phyloP scores from a whole-genome alignment of 768 basidiomycete species.

The Leccinellum rugosiceps region DNA sequence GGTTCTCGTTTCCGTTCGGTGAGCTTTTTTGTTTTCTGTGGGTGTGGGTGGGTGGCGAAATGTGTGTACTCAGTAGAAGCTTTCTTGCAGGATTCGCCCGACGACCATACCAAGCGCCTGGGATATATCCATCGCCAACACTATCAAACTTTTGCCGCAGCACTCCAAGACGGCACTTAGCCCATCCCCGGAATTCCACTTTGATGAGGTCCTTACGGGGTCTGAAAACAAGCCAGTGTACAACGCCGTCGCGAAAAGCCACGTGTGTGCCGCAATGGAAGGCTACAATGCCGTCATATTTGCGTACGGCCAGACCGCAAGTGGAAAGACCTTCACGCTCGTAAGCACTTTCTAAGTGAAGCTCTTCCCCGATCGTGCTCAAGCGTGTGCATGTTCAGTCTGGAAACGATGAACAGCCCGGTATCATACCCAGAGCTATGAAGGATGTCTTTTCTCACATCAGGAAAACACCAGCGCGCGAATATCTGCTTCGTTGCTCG shows the following conservation, averaged over 20 bases:
- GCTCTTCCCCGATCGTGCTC: slow-evolving; percentile 34
- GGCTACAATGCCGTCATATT: slow-evolving; percentile 97
- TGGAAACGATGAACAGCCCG: slow-evolving; percentile 81
- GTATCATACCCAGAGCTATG: slow-evolving; percentile 92
- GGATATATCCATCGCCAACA: slow-evolving; percentile 43
- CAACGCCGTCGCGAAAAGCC: slow-evolving; percentile 68
- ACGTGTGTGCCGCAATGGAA: slow-evolving; percentile 91
- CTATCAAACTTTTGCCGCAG: slow-evolving; percentile 60
- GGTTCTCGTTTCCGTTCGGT: slow-evolving; percentile 84
- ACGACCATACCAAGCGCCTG: slow-evolving; percentile 51
- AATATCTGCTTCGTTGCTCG: slow-evolving; percentile 92
- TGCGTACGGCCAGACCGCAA: slow-evolving; percentile 88
- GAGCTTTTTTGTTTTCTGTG: slow-evolving; percentile 6
- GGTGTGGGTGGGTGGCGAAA: neutral
- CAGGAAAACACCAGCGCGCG: slow-evolving; percentile 68
- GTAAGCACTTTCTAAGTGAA: slow-evolving; percentile 26
- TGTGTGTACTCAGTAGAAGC: slow-evolving; percentile 1
- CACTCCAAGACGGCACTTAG: slow-evolving; percentile 46
- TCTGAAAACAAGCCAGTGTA: slow-evolving; percentile 80
- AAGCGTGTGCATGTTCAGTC: slow-evolving; percentile 36
- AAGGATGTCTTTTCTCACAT: slow-evolving; percentile 88
- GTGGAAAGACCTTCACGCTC: slow-evolving; percentile 71
- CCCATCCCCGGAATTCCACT: slow-evolving; percentile 52
- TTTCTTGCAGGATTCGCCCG: slow-evolving; percentile 56
- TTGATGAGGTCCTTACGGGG: slow-evolving; percentile 75